phyloP scores from a whole-genome alignment of 257 asterid genomes.

The Mitragyna speciosa region DNA sequence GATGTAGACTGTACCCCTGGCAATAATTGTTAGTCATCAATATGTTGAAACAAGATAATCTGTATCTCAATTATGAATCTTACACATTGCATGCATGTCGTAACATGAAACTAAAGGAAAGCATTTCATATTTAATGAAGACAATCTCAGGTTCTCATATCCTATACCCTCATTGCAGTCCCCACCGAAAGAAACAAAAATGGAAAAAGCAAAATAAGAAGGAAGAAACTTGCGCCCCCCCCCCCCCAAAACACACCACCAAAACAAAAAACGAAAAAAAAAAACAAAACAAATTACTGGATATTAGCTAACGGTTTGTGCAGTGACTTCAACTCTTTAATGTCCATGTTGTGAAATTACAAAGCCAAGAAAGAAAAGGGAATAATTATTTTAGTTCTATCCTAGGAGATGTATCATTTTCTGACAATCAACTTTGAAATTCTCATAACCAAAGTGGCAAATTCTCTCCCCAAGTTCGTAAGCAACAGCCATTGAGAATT shows the following conservation, averaged over 20 bases:
- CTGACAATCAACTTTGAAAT: too few relatives aligned
- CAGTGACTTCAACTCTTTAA: too few relatives aligned
- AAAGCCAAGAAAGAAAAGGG: too few relatives aligned
- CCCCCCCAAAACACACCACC: too few relatives aligned
- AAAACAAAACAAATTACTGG: too few relatives aligned
- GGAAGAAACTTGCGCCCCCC: neutral
- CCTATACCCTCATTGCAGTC: neutral
- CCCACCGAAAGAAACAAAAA: too few relatives aligned
- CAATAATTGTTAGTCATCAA: neutral
- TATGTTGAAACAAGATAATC: neutral
- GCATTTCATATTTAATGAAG: neutral
- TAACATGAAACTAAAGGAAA: neutral
- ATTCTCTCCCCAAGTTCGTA: neutral
- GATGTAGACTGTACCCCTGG: neutral
- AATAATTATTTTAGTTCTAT: too few relatives aligned
- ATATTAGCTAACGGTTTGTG: too few relatives aligned
- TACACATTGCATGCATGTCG: neutral
- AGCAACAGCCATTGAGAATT: neutral
- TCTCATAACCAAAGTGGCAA: neutral
- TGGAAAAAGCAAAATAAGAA: neutral
- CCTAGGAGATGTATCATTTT: too few relatives aligned
- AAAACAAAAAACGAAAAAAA: too few relatives aligned
- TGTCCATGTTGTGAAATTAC: too few relatives aligned
- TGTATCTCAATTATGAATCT: slow-evolving; percentile 3
- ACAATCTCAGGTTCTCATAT: neutral